Percentiles rank a stretch among this genome's conserved stretches.
Evolutionary conservation across 2,329 filamentous ascomycete genomes (phyloP).

Genomic region (Venturia nashicola): DNA sequence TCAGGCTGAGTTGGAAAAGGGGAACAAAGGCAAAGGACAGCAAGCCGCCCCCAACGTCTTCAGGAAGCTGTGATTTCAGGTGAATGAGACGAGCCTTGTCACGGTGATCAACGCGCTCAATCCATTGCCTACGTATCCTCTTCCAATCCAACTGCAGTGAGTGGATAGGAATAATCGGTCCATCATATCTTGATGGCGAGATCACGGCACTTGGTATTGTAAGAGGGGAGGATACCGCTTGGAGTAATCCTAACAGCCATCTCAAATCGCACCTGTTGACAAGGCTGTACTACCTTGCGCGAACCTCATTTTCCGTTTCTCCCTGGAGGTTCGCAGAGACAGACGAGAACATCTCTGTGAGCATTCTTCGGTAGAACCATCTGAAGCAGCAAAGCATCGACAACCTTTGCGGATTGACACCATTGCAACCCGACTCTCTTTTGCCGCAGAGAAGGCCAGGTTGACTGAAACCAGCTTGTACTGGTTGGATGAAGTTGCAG

Average conservation of each 20-base stretch:
- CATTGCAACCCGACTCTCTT: not conserved
- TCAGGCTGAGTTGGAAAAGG: not conserved
- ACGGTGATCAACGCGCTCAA: not conserved
- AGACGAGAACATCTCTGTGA: not conserved
- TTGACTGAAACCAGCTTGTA: too few relatives aligned
- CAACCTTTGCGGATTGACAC: not conserved
- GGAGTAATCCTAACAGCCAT: too few relatives aligned
- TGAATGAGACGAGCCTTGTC: not conserved
- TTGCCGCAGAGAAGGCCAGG: not conserved
- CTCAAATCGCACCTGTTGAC: too few relatives aligned
- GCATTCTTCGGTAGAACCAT: not conserved
- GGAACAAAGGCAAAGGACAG: not conserved
- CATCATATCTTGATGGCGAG: not conserved
- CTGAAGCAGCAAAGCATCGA: not conserved
- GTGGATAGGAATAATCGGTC: not conserved
- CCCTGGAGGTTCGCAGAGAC: not conserved
- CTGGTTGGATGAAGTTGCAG: not conserved
- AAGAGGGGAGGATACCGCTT: not conserved
- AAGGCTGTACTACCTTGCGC: not conserved
- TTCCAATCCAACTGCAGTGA: not conserved
- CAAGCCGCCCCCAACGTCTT: not conserved
- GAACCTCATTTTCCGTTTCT: not conserved
- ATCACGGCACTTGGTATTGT: not conserved
- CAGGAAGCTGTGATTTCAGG: not conserved
- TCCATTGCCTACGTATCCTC: not conserved